A percentile compares a stretch with the other conserved stretches of the same genome.
phyloP scores from a whole-genome alignment of 2,329 filamentous ascomycete genomes.

The Fusarium verrucosum region DNA sequence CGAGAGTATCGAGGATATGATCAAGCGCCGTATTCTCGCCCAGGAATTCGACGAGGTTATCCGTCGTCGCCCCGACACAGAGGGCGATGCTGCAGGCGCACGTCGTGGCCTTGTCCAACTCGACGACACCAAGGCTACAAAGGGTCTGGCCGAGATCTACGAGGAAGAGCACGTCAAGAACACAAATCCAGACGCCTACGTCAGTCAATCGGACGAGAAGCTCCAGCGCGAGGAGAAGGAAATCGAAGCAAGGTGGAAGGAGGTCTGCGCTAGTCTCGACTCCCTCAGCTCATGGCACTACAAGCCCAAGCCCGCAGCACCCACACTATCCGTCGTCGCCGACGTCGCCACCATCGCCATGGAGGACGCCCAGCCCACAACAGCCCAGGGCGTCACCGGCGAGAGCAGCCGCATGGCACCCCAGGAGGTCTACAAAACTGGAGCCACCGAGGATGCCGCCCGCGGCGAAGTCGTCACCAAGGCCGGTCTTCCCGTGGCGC shows the following conservation, averaged over 20 bases:
- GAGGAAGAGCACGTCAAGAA: conserved; percentile 88
- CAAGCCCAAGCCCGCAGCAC: conserved; percentile 84
- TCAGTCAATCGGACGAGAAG: conserved; percentile 85
- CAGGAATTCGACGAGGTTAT: conserved; percentile 93
- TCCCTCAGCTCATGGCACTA: conserved; percentile 94
- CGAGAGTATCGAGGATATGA: conserved; percentile 90
- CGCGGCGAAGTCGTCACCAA: conserved; percentile 80
- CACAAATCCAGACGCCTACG: conserved; percentile 79
- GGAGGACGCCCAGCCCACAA: conserved; percentile 93
- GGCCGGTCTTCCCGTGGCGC: conserved; percentile 78
- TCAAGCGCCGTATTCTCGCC: conserved; percentile 90
- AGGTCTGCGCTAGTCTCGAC: conserved; percentile 82
- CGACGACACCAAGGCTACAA: conserved; percentile 86
- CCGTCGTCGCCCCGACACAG: conserved; percentile 79
- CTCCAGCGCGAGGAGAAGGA: conserved; percentile 83
- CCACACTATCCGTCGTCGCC: conserved; percentile 84
- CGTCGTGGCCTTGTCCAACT: conserved; percentile 81
- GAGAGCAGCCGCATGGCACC: conserved; percentile 83
- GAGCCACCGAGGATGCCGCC: conserved; percentile 67
- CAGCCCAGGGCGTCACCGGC: conserved; percentile 75
- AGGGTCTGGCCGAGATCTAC: conserved; percentile 91
- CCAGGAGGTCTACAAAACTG: conserved; percentile 91
- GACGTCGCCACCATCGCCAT: conserved; percentile 92
- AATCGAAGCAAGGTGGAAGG: conserved; percentile 83
- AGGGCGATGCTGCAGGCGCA: conserved; percentile 66